Conservation (phyloP, 768 basidiomycete species). For the Pisolithus tinctorius region DNA sequence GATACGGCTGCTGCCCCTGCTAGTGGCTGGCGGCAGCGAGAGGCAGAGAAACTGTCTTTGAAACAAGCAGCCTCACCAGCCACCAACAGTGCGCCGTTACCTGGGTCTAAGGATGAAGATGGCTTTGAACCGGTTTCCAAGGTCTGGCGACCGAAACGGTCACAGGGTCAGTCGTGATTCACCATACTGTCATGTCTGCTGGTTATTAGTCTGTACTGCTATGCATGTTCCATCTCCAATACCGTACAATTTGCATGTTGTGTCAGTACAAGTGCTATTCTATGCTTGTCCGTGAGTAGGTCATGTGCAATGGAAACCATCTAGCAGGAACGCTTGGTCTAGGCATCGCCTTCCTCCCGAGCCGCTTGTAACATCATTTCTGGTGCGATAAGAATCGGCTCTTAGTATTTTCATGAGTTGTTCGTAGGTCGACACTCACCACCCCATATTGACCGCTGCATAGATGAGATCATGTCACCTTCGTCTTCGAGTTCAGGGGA, state of each 20-base stretch:
- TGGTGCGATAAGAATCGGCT: constrained; percentile 3
- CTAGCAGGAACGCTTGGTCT: constrained; percentile 2
- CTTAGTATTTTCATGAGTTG: neutral
- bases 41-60: constrained; percentile 41
- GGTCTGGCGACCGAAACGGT: constrained; percentile 17
- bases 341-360: constrained; percentile 32
- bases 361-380: constrained; percentile 43
- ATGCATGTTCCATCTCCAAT: constrained; percentile 7
- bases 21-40: constrained; percentile 57
- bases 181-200: neutral
- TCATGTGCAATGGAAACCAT: constrained; percentile 4
- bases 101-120: constrained; percentile 52
- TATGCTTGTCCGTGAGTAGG: constrained; percentile 7
- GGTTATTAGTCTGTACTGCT: constrained; percentile 5
- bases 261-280: constrained; percentile 10
- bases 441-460: constrained; percentile 67
- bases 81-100: constrained; percentile 11
- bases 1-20: constrained; percentile 14
- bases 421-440: constrained; percentile 35
- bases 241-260: constrained; percentile 12
- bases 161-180: constrained; percentile 8
- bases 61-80: constrained; percentile 20
- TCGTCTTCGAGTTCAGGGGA: constrained; percentile 11
- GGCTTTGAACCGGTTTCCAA: constrained; percentile 59
- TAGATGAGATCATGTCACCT: constrained; percentile 43